Evolutionary conservation across 345 rosid species (phyloP).

Genomic region (Pugionium dolabratum): DNA sequence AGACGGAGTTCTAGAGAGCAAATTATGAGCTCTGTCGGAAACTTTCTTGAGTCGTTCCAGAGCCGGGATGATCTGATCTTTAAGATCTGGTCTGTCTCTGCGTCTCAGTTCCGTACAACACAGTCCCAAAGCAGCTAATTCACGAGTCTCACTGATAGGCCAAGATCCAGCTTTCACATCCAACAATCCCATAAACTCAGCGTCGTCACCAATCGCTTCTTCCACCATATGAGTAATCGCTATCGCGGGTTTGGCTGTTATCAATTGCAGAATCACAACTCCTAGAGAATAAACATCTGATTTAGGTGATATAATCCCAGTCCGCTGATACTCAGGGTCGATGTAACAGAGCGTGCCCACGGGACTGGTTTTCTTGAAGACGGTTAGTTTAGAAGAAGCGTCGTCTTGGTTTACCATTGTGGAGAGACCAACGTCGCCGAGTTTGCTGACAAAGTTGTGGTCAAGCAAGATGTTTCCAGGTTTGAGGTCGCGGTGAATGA

Average conservation of each 20-base stretch:
- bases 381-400: slow-evolving; percentile 40
- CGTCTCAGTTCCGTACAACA: slow-evolving; percentile 75
- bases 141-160: slow-evolving; percentile 73
- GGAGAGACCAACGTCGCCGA: slow-evolving; percentile 89
- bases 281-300: slow-evolving; percentile 88
- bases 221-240: slow-evolving; percentile 69
- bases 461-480: slow-evolving; percentile 92
- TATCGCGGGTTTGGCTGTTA: slow-evolving; percentile 77
- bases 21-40: slow-evolving; percentile 45
- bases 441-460: slow-evolving; percentile 76
- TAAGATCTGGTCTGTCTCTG: slow-evolving; percentile 76
- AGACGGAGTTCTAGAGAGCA: slow-evolving; percentile 30
- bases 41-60: slow-evolving; percentile 61
- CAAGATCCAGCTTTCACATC: slow-evolving; percentile 75
- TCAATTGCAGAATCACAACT: slow-evolving; percentile 70
- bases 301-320: slow-evolving; percentile 65
- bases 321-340: slow-evolving; percentile 93
- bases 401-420: slow-evolving; percentile 58
- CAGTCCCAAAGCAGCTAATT: slow-evolving; percentile 67
- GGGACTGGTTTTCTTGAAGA: slow-evolving; percentile 58
- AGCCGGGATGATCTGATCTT: slow-evolving; percentile 66
- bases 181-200: slow-evolving; percentile 46
- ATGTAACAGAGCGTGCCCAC: slow-evolving; percentile 87
- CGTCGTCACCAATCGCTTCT: slow-evolving; percentile 57
- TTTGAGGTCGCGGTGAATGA: slow-evolving; percentile 87